phyloP scores from a whole-genome alignment of 192 early-diverging fungal genomes.

The Diversispora epigaea region DNA sequence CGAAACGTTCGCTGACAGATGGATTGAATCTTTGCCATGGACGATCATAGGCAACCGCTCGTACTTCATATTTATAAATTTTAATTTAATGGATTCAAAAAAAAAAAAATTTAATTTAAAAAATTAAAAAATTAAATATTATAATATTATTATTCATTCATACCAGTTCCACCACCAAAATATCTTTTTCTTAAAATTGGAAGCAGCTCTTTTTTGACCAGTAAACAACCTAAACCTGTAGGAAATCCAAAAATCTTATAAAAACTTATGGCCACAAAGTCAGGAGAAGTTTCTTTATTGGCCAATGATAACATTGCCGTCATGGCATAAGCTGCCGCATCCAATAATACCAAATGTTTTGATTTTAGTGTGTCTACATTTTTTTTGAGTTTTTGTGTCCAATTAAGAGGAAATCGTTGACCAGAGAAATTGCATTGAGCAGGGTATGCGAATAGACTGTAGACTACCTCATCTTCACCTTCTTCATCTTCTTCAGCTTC shows the following conservation, averaged over 20 bases:
- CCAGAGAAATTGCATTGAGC: constrained; percentile 88
- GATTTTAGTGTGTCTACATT: constrained; percentile 29
- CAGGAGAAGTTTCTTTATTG: constrained; percentile 46
- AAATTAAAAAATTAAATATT: not conserved
- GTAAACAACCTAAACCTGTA: constrained; percentile 75
- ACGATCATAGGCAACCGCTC: constrained; percentile 1
- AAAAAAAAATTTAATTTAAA: not conserved
- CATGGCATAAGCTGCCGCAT: constrained; percentile 70
- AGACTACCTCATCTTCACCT: not conserved
- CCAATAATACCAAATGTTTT: constrained; percentile 63
- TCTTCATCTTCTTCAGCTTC: too few species aligned
- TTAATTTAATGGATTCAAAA: not conserved
- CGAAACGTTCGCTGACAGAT: constrained; percentile 53
- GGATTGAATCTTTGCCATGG: constrained; percentile 57
- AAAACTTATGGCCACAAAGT: constrained; percentile 76
- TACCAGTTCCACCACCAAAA: constrained; percentile 77
- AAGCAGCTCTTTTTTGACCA: constrained; percentile 58
- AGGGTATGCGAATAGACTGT: constrained; percentile 72
- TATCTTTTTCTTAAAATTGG: constrained; percentile 55
- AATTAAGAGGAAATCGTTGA: constrained; percentile 63
- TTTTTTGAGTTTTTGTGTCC: constrained; percentile 48
- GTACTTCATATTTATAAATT: not conserved
- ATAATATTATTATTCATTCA: not conserved
- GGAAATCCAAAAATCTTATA: constrained; percentile 91
- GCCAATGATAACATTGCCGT: constrained; percentile 61